Base-by-base conservation (phyloP, 768 basidiomycete genomes). In the Tubosaeta sp. region DNA sequence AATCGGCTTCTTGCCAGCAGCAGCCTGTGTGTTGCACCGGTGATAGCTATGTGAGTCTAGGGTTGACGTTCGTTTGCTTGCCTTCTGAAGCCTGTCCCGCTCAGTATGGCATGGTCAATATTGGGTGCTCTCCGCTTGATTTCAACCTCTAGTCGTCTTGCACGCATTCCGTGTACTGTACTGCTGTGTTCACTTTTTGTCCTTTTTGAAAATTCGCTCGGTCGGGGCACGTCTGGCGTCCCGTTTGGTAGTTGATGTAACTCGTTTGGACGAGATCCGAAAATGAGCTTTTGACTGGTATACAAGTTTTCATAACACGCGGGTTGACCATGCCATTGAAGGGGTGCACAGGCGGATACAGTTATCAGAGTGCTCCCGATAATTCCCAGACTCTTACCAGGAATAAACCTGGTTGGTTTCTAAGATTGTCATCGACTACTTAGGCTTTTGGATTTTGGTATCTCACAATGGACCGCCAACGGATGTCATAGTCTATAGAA, bases 401-500 rank as follows among this genome's bases (percentile, higher is more conserved):
- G 4, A 35, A 3, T 18, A 22, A 36, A 18, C 16, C 9, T 22
- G 38, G 12, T 11, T 22, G 12, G 11, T 39, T 39, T 39, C 21
- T 13, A 21, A 21, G 21, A 21, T 5, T 5, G 2, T 10, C 24
- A 24, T 16, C 40, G 8, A 16, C 1, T 14, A 41, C 16, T 22
- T 8, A 25, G 40, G 34, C n/a, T 11, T 35, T 3, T 10, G n/a
- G 35, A 36, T 36, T 36, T 9, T 10, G 2, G 41, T 42, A 18
- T 42, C 16, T 62, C 51, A 62, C 12, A 57, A 22, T 31, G 65
- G 58, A n/a, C 72, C 72, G 1, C 74, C 73, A 5, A 76, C 74
- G 10, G 73, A 76, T 46, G 68, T 69, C 74, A 75, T 75, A 16
- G 74, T 75, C 74, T 76, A 29, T 45, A 12, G 18, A 25, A 31